Conservation (phyloP, 2,329 filamentous ascomycete species). For the Biscogniauxia marginata region DNA sequence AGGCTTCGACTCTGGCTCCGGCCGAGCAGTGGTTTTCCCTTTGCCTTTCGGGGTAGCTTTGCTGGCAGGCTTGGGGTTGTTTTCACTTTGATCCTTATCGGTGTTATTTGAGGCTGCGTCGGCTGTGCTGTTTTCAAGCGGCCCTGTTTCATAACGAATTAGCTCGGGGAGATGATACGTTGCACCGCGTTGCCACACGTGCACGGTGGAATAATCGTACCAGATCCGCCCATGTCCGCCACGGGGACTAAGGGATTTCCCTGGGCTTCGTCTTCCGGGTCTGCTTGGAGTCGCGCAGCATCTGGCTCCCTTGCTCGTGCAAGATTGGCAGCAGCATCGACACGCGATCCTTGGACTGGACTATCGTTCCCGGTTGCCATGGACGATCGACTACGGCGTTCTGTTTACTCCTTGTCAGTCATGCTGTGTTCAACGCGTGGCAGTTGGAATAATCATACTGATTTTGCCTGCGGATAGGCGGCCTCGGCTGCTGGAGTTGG, state of each 20-base stretch:
- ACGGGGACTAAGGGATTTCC: conserved; percentile 21
- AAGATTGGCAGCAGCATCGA: conserved; percentile 14
- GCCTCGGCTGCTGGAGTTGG: neutral
- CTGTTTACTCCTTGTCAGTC: conserved; percentile 9
- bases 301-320: conserved; percentile 18
- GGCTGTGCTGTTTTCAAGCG: neutral
- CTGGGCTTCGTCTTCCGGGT: conserved; percentile 9
- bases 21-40: conserved; percentile 13
- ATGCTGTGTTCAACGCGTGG: neutral
- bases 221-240: conserved; percentile 28
- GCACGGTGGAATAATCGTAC: conserved; percentile 11
- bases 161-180: neutral
- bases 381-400: conserved; percentile 22
- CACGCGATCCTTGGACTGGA: conserved; percentile 9
- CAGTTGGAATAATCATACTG: neutral
- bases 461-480: neutral
- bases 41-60: conserved; percentile 10
- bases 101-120: neutral
- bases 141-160: neutral
- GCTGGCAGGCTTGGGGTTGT: conserved; percentile 2
- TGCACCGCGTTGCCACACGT: neutral
- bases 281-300: conserved; percentile 13
- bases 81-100: neutral
- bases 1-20: neutral
- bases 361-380: conserved; percentile 11